Conservation (phyloP, 2,329 filamentous ascomycete genomes). For the Aspergillus sp. region DNA sequence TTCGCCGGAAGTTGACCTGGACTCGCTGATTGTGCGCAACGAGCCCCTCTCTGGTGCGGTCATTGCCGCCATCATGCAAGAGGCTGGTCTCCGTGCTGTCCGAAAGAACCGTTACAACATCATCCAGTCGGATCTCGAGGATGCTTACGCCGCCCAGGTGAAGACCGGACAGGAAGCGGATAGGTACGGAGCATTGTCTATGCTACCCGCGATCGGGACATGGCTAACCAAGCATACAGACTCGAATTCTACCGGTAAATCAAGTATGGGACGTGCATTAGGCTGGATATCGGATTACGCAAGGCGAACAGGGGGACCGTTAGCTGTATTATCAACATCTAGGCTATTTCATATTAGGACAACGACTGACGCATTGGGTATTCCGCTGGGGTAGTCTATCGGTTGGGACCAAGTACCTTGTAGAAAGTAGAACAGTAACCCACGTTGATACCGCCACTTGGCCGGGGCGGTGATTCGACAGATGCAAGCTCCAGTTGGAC, state of each 20-base stretch:
- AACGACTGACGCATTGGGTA: constrained; percentile 16
- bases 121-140: constrained; percentile 93
- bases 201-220: constrained; percentile 10
- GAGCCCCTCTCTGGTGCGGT: constrained; percentile 93
- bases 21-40: constrained; percentile 94
- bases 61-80: constrained; percentile 99
- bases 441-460: background rate
- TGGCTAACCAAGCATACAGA: constrained; percentile 59
- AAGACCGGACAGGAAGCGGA: constrained; percentile 75
- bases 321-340: constrained; percentile 34
- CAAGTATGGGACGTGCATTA: constrained; percentile 7
- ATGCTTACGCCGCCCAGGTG: constrained; percentile 95
- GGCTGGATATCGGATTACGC: constrained; percentile 17
- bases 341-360: constrained; percentile 21
- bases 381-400: constrained; percentile 1
- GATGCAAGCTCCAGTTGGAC: background rate
- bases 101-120: constrained; percentile 99
- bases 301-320: constrained; percentile 26
- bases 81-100: constrained; percentile 89
- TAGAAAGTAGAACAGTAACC: background rate
- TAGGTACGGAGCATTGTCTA: constrained; percentile 45
- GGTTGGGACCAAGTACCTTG: background rate
- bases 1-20: constrained; percentile 92
- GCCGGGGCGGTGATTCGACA: background rate
- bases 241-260: constrained; percentile 84